Conservation (phyloP, 495 filamentous ascomycete species). For the Cairneyella variabilis region DNA sequence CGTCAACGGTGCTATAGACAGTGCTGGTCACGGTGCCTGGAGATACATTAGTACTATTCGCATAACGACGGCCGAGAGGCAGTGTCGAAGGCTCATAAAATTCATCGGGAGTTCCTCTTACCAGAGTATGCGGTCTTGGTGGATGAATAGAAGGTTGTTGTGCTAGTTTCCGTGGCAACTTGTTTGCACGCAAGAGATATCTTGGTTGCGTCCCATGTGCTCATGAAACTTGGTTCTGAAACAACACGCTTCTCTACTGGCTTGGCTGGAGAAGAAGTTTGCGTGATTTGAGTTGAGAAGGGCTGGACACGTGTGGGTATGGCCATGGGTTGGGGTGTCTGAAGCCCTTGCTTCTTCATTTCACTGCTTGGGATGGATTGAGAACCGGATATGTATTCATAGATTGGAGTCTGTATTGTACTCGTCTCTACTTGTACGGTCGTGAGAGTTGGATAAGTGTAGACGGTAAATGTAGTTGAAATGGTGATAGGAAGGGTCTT, state of each 20-base stretch:
- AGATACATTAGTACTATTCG: no score
- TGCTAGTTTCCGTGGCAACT: slow-evolving; percentile 3
- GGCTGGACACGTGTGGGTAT: neutral
- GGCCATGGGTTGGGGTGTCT: neutral
- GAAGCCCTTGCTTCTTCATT: neutral
- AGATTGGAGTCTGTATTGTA: neutral
- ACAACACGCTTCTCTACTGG: neutral
- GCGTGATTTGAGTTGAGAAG: neutral
- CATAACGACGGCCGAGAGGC: no score
- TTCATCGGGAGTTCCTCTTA: no score
- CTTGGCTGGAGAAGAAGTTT: neutral
- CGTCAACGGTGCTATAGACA: neutral
- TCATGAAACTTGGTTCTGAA: neutral
- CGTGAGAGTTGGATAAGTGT: neutral
- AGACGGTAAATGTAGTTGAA: neutral
- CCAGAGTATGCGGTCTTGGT: neutral
- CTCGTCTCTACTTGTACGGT: neutral
- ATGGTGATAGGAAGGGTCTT: neutral
- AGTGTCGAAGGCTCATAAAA: no score
- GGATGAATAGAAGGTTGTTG: neutral
- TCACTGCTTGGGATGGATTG: neutral
- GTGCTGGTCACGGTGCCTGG: neutral
- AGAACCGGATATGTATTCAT: neutral
- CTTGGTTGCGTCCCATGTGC: neutral
- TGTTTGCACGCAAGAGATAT: slow-evolving; percentile 1